Evolutionary conservation across 306 rosid genomes (phyloP).

Genomic region (Vigna unguiculata): DNA sequence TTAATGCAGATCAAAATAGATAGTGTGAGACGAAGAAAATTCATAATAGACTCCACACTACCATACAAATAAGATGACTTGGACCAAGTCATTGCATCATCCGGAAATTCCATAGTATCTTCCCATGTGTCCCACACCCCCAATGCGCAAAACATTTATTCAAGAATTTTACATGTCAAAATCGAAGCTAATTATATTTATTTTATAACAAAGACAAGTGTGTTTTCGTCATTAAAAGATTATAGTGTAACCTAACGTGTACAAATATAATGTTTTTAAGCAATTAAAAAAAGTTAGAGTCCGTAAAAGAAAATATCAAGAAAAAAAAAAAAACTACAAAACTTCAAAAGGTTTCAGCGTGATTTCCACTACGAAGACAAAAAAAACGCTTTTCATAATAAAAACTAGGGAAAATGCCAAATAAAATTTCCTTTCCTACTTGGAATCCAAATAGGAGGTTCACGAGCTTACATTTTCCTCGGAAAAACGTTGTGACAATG

Average conservation of each 20-base stretch:
- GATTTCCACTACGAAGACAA: background rate
- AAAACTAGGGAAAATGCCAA: background rate
- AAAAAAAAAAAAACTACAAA: too few species aligned
- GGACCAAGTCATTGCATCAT: background rate
- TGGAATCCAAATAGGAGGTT: background rate
- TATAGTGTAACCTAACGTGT: too few species aligned
- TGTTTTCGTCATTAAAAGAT: background rate
- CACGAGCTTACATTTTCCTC: background rate
- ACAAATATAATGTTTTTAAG: too few species aligned
- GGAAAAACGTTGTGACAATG: too few species aligned
- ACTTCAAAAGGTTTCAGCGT: background rate
- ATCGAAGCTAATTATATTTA: background rate
- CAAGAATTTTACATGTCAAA: background rate
- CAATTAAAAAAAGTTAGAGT: too few species aligned
- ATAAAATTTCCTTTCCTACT: background rate
- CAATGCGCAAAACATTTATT: background rate
- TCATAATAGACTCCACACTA: background rate
- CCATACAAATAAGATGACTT: background rate
- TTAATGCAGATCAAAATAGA: background rate
- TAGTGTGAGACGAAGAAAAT: background rate
- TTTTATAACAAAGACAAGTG: background rate
- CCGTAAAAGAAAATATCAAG: too few species aligned
- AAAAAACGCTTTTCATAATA: background rate
- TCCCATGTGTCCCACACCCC: background rate
- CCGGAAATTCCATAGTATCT: background rate